phyloP scores from a whole-genome alignment of 306 rosid genomes.

The Quercus wislizeni region DNA sequence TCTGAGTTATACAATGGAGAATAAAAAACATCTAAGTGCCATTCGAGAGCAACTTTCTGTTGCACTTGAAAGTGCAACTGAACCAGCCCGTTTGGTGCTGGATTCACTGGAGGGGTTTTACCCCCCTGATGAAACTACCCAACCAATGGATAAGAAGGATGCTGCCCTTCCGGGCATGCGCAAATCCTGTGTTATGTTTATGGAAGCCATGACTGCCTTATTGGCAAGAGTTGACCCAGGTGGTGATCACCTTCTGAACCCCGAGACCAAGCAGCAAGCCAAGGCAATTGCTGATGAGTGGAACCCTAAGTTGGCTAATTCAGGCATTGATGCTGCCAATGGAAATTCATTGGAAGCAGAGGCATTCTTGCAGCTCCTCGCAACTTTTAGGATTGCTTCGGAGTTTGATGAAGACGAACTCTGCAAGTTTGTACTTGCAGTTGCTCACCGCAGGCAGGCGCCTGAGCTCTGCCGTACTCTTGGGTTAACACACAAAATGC shows the following conservation, averaged over 20 bases:
- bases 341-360: conserved; percentile 84
- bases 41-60: conserved; percentile 57
- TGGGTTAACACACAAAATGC: conserved; percentile 80
- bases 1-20: conserved; percentile 57
- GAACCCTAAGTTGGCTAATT: conserved; percentile 71
- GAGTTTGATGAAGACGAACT: conserved; percentile 87
- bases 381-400: conserved; percentile 77
- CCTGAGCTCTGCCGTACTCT: conserved; percentile 90
- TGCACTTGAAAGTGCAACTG: conserved; percentile 70
- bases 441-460: conserved; percentile 74
- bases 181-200: conserved; percentile 52
- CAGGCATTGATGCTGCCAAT: conserved; percentile 79
- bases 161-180: conserved; percentile 78
- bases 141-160: conserved; percentile 47
- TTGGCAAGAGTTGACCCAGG: conserved; percentile 72
- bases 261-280: conserved; percentile 86
- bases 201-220: conserved; percentile 70
- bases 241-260: conserved; percentile 71
- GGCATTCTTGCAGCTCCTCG: conserved; percentile 83
- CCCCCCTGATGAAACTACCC: conserved; percentile 59
- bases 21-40: conserved; percentile 40
- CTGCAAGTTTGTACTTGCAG: conserved; percentile 86
- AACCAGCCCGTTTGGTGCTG: conserved; percentile 71
- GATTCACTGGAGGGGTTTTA: conserved; percentile 79
- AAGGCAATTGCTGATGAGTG: conserved; percentile 90